Percentiles rank a stretch among this genome's conserved stretches.
Evolutionary conservation across 1,284 basidiomycete genomes (phyloP).

Genomic region (Gomphus bonarii): DNA sequence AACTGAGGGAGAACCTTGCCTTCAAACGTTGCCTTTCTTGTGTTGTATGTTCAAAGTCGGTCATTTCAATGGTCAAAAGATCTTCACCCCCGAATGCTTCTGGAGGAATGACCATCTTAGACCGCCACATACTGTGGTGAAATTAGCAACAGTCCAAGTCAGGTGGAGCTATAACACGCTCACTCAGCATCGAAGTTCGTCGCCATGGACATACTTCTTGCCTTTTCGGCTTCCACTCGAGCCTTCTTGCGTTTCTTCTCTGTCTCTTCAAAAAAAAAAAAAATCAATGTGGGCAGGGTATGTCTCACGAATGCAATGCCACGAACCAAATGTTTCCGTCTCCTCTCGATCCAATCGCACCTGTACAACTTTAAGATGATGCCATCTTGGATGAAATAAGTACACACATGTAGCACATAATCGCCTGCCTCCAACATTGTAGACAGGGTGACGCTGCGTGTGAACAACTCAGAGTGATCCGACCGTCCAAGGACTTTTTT

Average conservation of each 20-base stretch:
- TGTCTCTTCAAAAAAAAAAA: constrained; percentile 18
- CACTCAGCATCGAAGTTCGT: constrained; percentile 33
- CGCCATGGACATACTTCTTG: constrained; percentile 34
- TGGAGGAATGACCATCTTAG: constrained; percentile 24
- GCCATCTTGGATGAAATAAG: neutral
- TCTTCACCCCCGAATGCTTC: constrained; percentile 27
- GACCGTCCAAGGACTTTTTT: constrained; percentile 28
- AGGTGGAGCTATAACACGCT: neutral
- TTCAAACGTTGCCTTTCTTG: neutral
- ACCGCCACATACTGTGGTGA: constrained; percentile 17
- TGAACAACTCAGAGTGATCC: constrained; percentile 14
- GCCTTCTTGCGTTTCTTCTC: constrained; percentile 24
- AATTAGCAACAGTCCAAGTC: neutral
- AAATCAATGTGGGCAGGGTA: neutral
- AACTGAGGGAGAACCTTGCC: neutral
- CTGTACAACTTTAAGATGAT: constrained; percentile 16
- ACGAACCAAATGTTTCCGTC: neutral
- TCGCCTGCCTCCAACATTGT: constrained; percentile 34
- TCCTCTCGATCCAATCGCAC: constrained; percentile 30
- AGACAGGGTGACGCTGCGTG: constrained; percentile 33
- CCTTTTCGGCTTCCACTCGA: constrained; percentile 28
- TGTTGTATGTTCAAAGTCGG: constrained; percentile 1
- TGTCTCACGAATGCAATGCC: too few species aligned
- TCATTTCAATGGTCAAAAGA: constrained; percentile 24
- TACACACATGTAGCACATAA: constrained; percentile 40